Base-by-base conservation (phyloP, 148 eudicot genomes). In the Fagopyrum esculentum region DNA sequence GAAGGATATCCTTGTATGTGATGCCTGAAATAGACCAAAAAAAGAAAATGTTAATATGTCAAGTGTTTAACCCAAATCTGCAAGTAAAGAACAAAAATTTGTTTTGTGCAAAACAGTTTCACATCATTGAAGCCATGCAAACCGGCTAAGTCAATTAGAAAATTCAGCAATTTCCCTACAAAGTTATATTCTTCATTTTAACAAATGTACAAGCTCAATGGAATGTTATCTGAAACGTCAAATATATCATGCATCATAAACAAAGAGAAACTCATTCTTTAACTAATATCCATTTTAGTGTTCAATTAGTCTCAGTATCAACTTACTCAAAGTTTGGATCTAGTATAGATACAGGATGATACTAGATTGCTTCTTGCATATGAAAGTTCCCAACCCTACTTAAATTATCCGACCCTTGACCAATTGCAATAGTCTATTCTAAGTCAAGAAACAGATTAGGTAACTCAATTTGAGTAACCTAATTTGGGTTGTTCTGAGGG, bases 1-100 rank as follows among this genome's bases (percentile, higher is more conserved):
- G 99, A 92, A 73, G 99, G 99, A 85, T 95, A 95, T 10, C 92
- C 99, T 77, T 95, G 99, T 73, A 95, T 83, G 82, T 95, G 97
- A 83, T 95, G 77, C 93, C 99, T 95, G 91, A 80, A 81, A 74
- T 77, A 54, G 45, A 51, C n/a, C 79, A 61, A 0, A 43, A 0
- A 43, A 77, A 70, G 66, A 69, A 43, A 76, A 49, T 73, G 51
- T 81, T 72, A 80, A 74, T 40, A 49, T 73, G 26, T 64, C 73
- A 64, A 60, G 54, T 74, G 40, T 64, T 74, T 54, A 60, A 26
- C 46, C 15, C 47, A 66, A 40, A 43, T 40, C 45, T 66, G 46
- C 47, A 40, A 54, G 47, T 56, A 59, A 35, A 76, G 51, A 73
- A 70, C 73, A 70, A 1, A 17, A 70, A 70, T 2, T 47, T 70